Evolutionary conservation across 2,329 filamentous ascomycete species (phyloP).

Genomic region (Pyrenophora teres): DNA sequence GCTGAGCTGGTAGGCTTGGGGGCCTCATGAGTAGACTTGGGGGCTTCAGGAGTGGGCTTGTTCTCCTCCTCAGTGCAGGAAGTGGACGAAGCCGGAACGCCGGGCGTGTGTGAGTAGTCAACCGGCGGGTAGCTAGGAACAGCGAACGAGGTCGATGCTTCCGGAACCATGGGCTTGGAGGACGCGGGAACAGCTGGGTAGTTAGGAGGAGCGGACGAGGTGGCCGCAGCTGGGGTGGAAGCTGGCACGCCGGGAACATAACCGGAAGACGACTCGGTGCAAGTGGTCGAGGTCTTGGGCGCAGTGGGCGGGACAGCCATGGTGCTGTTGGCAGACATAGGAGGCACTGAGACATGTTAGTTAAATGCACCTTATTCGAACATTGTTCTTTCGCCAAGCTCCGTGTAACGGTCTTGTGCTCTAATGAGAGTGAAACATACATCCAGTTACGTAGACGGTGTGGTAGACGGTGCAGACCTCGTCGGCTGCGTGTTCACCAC

Average conservation of each 20-base stretch:
- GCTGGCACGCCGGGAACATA: slow-evolving; percentile 27
- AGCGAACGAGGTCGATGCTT: neutral
- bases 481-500: slow-evolving; percentile 51
- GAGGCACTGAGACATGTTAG: slow-evolving; percentile 29
- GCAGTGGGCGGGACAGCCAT: slow-evolving; percentile 37
- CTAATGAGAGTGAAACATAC: slow-evolving; percentile 50
- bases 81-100: slow-evolving; percentile 55
- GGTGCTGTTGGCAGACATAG: slow-evolving; percentile 34
- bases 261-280: slow-evolving; percentile 67
- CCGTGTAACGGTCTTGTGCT: neutral
- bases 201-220: slow-evolving; percentile 9
- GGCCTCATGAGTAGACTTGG: too few relatives aligned
- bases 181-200: slow-evolving; percentile 12
- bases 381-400: neutral
- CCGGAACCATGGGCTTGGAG: slow-evolving; percentile 19
- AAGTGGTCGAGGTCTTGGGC: slow-evolving; percentile 76
- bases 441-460: slow-evolving; percentile 51
- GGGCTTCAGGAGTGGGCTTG: slow-evolving; percentile 4
- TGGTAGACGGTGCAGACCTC: slow-evolving; percentile 78
- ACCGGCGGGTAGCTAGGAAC: too few relatives aligned
- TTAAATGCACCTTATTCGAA: neutral
- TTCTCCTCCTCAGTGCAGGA: slow-evolving; percentile 70
- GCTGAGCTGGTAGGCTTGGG: too few relatives aligned
- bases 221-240: slow-evolving; percentile 9
- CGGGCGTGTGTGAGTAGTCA: neutral